These are phyloP conservation scores for Cutaneotrichosporon sp. DNA, from an alignment of 1,284 basidiomycete genomes.

Conservation along the genomic window DNA sequence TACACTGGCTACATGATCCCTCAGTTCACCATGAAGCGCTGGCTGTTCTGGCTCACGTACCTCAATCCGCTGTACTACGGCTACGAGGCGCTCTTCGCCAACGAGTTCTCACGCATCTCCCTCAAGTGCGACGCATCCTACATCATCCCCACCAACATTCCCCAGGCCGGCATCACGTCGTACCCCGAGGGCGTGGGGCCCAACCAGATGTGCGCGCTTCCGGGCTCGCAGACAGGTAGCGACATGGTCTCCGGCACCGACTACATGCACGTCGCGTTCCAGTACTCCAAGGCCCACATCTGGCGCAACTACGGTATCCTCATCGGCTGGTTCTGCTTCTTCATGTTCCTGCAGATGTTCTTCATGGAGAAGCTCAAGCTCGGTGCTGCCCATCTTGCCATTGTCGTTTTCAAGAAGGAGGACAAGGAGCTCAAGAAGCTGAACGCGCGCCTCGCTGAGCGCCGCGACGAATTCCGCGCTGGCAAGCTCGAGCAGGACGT, in stretches of 20 bases:
- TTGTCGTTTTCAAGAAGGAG: conserved; percentile 68
- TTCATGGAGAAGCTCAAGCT: conserved; percentile 44
- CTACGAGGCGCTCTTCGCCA: conserved; percentile 66
- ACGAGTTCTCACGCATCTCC: conserved; percentile 70
- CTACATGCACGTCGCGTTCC: conserved; percentile 48
- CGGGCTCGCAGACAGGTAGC: conserved; percentile 38
- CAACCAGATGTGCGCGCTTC: conserved; percentile 48
- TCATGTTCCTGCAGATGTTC: conserved; percentile 53
- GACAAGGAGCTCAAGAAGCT: conserved; percentile 61
- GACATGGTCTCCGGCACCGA: conserved; percentile 38
- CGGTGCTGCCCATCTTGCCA: conserved; percentile 37
- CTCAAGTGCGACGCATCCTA: conserved; percentile 64
- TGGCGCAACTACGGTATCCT: conserved; percentile 50
- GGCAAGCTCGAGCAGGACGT: conserved; percentile 48
- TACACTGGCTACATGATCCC: conserved; percentile 48
- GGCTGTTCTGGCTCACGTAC: conserved; percentile 72
- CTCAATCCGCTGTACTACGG: conserved; percentile 62
- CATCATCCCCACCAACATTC: conserved; percentile 65
- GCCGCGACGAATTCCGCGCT: conserved; percentile 51
- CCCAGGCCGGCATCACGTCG: conserved; percentile 54
- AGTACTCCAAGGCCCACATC: conserved; percentile 38
- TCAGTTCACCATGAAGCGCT: conserved; percentile 71
- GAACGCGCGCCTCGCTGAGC: conserved; percentile 59
- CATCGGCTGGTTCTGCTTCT: conserved; percentile 60
- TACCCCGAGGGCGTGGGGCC: conserved; percentile 55